Base-by-base conservation (phyloP, 495 filamentous ascomycete genomes). In the Xylaria cubensis region DNA sequence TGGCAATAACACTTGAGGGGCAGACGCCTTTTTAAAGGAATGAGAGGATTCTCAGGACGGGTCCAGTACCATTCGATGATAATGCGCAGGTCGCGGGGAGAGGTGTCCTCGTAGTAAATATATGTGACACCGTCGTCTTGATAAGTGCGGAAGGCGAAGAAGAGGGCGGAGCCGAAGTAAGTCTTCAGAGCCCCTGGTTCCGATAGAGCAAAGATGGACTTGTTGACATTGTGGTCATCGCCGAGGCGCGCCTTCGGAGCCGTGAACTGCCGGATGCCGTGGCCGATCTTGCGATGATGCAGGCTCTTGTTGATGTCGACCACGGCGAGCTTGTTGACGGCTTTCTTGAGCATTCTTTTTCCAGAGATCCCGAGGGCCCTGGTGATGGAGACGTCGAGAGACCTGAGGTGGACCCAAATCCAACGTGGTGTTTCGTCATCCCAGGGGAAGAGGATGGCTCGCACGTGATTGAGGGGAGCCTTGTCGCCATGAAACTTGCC, bases 361-460 rank as follows among this genome's bases (percentile, higher is more conserved):
- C 0, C 24, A 12, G 19, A 26, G 68, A 70, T 51, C 1, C 68
- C 58, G 15, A 62, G 42, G 36, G 58, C 41, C 26, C 46, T 41
- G 1, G 26, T 26, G 29, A 70, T 64, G 15, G 41, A 36, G 7
- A 36, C 12, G 24, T 63, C 42, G 1, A 70, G 26, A 8, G 1
- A 2, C 10, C 42, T 32, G 29, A 70, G 58, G 9, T 42, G 12
- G 29, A 70, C 51, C 39, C 58, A 53, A 19, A 42, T 29, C 56
- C 55, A 64, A 15, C 1, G 42, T 21, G 68, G 68, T 24, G 46
- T 24, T 3, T 21, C 9, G 3, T 42, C 50, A 58, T 50, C 26
- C 58, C 36, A n/a, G n/a, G 55, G 56, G 32, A 70, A 70, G n/a
- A 69, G 66, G 21, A 69, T 69, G 36, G 66, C 66, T 46, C 66